Conservation (phyloP, 345 rosid species). For the rapeseed (Brassica napus) region DNA sequence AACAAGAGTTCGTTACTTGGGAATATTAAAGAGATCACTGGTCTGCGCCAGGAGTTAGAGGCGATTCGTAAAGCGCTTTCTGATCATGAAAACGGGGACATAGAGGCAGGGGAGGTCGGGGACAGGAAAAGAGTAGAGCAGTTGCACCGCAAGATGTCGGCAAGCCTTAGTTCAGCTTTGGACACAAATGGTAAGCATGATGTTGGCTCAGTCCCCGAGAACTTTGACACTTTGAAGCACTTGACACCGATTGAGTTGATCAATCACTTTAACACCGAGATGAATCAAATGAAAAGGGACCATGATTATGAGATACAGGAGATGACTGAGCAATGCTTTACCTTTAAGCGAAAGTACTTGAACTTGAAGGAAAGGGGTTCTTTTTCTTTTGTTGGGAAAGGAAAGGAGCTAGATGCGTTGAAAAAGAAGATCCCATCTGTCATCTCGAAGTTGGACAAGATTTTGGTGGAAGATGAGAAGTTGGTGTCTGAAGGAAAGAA, state of each 20-base stretch:
- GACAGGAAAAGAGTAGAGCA: conserved; percentile 45
- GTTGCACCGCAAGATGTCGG: conserved; percentile 59
- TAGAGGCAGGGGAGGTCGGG: conserved; percentile 51
- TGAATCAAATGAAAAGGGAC: conserved; percentile 80
- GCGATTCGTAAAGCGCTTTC: conserved; percentile 53
- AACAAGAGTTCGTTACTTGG: conserved; percentile 44
- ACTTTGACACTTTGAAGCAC: conserved; percentile 52
- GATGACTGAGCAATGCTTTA: conserved; percentile 64
- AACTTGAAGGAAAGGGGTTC: conserved; percentile 60
- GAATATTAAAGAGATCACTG: conserved; percentile 59
- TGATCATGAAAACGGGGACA: conserved; percentile 56
- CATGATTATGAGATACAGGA: conserved; percentile 61
- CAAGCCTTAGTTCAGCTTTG: conserved; percentile 46
- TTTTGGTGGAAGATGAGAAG: conserved; percentile 54
- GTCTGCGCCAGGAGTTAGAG: conserved; percentile 71
- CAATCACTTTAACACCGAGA: conserved; percentile 61
- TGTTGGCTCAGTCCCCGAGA: conserved; percentile 50
- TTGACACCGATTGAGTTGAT: conserved; percentile 50
- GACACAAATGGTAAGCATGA: conserved; percentile 72
- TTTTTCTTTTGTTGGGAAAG: conserved; percentile 56
- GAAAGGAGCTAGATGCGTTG: conserved; percentile 68
- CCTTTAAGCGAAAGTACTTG: conserved; percentile 58
- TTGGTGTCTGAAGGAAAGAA: conserved; percentile 37
- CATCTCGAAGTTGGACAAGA: conserved; percentile 56
- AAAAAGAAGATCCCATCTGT: conserved; percentile 71